Conservation (phyloP, 1,139 yeast species). For the Saccharomycopsis hybrid region DNA sequence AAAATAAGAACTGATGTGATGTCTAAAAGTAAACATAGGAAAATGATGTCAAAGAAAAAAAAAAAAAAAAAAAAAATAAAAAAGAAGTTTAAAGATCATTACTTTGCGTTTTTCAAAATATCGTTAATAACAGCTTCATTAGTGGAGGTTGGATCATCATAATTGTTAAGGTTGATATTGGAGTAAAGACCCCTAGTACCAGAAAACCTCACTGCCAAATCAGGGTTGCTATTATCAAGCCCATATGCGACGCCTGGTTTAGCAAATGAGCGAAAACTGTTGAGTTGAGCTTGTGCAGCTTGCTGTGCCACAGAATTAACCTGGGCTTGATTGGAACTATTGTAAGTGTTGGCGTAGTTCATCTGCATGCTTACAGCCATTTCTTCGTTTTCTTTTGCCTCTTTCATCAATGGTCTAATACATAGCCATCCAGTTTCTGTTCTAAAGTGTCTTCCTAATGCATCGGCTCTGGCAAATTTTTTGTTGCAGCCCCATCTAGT, state of each 20-base stretch:
- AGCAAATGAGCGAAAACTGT: background rate
- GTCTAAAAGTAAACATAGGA: too few species aligned
- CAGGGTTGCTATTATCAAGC: too few species aligned
- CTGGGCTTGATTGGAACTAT: background rate
- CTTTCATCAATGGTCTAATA: slow-evolving; percentile 49
- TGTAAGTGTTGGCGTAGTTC: background rate
- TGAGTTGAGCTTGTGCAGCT: background rate
- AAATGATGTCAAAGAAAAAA: too few species aligned
- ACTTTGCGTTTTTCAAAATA: slow-evolving; percentile 9
- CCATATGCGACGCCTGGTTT: too few species aligned
- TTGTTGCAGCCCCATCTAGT: slow-evolving; percentile 87
- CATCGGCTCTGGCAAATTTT: slow-evolving; percentile 93
- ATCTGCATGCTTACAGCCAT: background rate
- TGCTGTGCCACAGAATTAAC: background rate
- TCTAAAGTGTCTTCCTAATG: slow-evolving; percentile 85
- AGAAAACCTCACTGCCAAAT: too few species aligned
- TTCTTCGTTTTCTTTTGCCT: slow-evolving; percentile 30
- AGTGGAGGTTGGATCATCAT: slow-evolving; percentile 11
- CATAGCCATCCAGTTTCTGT: slow-evolving; percentile 70
- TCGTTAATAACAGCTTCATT: slow-evolving; percentile 13
- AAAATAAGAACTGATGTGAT: too few species aligned
- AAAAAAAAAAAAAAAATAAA: too few species aligned
- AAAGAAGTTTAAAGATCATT: background rate
- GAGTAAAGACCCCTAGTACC: slow-evolving; percentile 1
- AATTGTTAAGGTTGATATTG: slow-evolving; percentile 8